These are phyloP conservation scores for Combretum micranthum DNA, from an alignment of 345 rosid genomes.

Conservation along the genomic window DNA sequence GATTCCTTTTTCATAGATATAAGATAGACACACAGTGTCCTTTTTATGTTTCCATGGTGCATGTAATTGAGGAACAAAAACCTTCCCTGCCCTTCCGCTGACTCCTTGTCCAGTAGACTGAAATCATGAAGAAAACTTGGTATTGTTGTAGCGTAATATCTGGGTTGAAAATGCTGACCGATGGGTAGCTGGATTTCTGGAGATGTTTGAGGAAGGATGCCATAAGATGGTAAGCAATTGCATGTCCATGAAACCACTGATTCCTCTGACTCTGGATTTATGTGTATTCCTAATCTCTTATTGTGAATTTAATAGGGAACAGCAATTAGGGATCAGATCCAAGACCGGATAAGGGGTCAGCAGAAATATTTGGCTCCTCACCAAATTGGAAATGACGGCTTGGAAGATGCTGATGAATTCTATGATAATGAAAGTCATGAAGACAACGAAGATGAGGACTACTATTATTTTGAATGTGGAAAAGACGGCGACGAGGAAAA, in stretches of 20 bases:
- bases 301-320: slow-evolving; percentile 46
- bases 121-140: slow-evolving; percentile 71
- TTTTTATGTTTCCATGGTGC: too few relatives aligned
- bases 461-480: too few relatives aligned
- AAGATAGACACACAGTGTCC: too few relatives aligned
- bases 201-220: slow-evolving; percentile 97
- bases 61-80: too few relatives aligned
- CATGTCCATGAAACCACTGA: background rate
- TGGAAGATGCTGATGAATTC: slow-evolving; percentile 35
- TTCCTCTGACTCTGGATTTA: background rate
- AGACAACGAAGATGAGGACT: slow-evolving; percentile 33
- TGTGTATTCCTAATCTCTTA: background rate
- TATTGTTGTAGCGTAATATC: slow-evolving; percentile 58
- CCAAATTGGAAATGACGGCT: slow-evolving; percentile 26
- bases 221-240: slow-evolving; percentile 78
- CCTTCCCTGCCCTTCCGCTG: background rate
- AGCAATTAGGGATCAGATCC: slow-evolving; percentile 78
- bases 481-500: slow-evolving; percentile 26
- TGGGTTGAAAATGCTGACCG: slow-evolving; percentile 99
- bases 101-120: slow-evolving; percentile 35
- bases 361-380: slow-evolving; percentile 12
- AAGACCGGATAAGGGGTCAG: slow-evolving; percentile 62
- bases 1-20: too few relatives aligned
- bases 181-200: slow-evolving; percentile 94
- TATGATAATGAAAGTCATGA: slow-evolving; percentile 30